Percentiles rank a stretch among this genome's conserved stretches.
Evolutionary conservation across 495 filamentous ascomycete genomes (phyloP).

Genomic region (Pyronema omphalodes): DNA sequence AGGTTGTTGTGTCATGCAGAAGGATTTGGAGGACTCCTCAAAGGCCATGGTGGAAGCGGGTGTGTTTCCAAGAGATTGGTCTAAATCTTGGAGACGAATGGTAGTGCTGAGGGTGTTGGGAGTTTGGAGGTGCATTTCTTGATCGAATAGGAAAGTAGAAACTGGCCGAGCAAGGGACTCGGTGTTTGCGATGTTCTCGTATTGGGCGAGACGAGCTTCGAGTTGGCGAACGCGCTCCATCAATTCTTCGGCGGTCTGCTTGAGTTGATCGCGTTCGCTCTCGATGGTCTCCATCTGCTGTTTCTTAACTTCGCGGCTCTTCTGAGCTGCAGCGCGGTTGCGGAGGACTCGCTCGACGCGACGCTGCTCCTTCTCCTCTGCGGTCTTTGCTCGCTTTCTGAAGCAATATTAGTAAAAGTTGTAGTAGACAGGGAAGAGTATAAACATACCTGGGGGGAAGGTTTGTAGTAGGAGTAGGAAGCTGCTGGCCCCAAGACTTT

Average conservation of each 20-base stretch:
- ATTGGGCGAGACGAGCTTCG: background rate
- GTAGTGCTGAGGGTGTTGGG: background rate
- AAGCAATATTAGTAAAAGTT: constrained; percentile 5
- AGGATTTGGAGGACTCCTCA: constrained; percentile 9
- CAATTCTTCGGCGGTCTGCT: constrained; percentile 46
- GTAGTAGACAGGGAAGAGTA: background rate
- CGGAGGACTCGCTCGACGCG: constrained; percentile 92
- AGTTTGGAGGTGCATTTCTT: background rate
- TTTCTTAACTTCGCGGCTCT: constrained; percentile 86
- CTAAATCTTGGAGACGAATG: background rate
- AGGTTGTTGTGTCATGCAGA: constrained; percentile 99
- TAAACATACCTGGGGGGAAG: constrained; percentile 68
- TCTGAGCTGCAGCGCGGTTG: constrained; percentile 89
- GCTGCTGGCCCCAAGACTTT: constrained; percentile 97
- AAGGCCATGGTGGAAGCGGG: background rate
- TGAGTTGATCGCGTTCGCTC: constrained; percentile 47
- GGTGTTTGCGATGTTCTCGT: too few species aligned
- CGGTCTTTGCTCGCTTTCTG: constrained; percentile 95
- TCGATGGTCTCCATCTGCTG: constrained; percentile 83
- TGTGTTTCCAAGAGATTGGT: background rate
- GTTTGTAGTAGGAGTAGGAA: constrained; percentile 91
- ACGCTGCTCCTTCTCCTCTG: constrained; percentile 96
- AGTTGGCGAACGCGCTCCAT: constrained; percentile 10
- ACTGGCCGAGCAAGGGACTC: background rate
- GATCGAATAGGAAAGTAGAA: background rate